Percentiles rank a stretch among this genome's conserved stretches.
Evolutionary conservation across 148 eudicot species (phyloP).

Genomic region (Fagopyrum esculentum): DNA sequence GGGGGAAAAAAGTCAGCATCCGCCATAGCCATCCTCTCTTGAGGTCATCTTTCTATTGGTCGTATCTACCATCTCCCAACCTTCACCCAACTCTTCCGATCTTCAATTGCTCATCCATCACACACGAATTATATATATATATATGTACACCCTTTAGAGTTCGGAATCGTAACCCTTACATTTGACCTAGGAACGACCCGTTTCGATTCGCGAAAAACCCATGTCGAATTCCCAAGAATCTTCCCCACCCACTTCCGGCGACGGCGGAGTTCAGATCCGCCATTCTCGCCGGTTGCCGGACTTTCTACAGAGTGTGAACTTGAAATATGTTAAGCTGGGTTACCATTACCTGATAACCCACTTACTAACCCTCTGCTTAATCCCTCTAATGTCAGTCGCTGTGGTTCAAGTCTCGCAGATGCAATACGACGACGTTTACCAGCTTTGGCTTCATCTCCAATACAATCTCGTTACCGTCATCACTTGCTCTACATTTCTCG

Average conservation of each 20-base stretch:
- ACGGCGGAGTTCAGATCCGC: slow-evolving; percentile 14
- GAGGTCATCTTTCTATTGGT: slow-evolving; percentile 4
- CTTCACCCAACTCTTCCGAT: background rate
- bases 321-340: slow-evolving; percentile 51
- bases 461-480: slow-evolving; percentile 28
- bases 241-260: background rate
- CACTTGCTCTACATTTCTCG: slow-evolving; percentile 21
- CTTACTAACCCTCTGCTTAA: slow-evolving; percentile 32
- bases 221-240: background rate
- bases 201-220: background rate
- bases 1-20: slow-evolving; percentile 4
- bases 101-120: background rate
- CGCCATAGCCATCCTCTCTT: slow-evolving; percentile 1
- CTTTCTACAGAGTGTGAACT: slow-evolving; percentile 39
- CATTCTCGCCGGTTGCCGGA: slow-evolving; percentile 24
- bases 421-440: slow-evolving; percentile 39
- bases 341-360: slow-evolving; percentile 50
- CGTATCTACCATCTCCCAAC: slow-evolving; percentile 8
- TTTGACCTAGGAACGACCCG: background rate
- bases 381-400: slow-evolving; percentile 32
- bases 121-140: background rate
- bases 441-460: slow-evolving; percentile 37
- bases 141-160: background rate
- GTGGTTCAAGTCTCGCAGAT: slow-evolving; percentile 41
- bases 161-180: background rate